Conservation (phyloP, 352 stramenopile genomes). For the Phytophthora fragariaefolia region DNA sequence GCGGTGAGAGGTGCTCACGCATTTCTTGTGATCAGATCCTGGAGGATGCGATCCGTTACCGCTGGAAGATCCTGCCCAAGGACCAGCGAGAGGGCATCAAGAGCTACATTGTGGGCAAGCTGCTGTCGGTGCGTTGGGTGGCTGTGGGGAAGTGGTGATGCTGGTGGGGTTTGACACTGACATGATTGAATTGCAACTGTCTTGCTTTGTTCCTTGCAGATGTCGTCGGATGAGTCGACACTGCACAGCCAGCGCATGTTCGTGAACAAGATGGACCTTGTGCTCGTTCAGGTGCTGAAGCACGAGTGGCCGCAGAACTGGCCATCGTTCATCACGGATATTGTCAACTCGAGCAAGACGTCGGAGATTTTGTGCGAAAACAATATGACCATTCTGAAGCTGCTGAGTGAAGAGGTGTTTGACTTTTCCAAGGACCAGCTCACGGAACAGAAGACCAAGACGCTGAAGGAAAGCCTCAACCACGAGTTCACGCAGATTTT, state of each 20-base stretch:
- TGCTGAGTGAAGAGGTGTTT: constrained; percentile 99
- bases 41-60: constrained; percentile 97
- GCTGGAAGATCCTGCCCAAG: constrained; percentile 96
- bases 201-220: constrained; percentile 47
- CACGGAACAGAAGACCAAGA: constrained; percentile 98
- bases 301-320: constrained; percentile 99
- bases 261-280: constrained; percentile 96
- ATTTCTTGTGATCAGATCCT: constrained; percentile 85
- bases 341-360: constrained; percentile 94
- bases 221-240: constrained; percentile 91
- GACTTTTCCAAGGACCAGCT: constrained; percentile 99
- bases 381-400: constrained; percentile 99
- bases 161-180: not conserved
- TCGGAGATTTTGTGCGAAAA: constrained; percentile 99
- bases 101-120: constrained; percentile 98
- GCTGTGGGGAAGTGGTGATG: not conserved
- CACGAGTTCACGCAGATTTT: constrained; percentile 99
- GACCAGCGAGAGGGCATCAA: constrained; percentile 98
- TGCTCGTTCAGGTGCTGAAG: constrained; percentile 98
- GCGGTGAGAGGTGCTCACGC: not conserved
- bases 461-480: constrained; percentile 98
- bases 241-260: constrained; percentile 93
- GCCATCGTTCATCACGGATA: constrained; percentile 98
- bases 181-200: no score
- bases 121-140: constrained; percentile 84